Evolutionary conservation across 345 rosid species (phyloP).

Genomic region (Mangifera indica): DNA sequence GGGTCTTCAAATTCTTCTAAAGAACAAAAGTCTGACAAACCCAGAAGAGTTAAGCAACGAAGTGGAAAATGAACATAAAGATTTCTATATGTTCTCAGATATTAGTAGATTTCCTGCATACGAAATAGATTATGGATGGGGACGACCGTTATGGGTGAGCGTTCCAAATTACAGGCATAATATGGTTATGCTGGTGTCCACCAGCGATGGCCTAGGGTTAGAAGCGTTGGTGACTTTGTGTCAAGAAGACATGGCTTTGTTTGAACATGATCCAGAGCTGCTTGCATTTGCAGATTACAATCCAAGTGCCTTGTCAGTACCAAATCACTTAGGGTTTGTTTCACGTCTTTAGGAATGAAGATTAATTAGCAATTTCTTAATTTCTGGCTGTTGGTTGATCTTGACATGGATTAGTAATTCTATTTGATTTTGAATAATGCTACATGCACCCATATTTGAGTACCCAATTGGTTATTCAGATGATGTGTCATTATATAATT

Average conservation of each 20-base stretch:
- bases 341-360: too few relatives aligned
- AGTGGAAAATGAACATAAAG: conserved; percentile 21
- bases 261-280: conserved; percentile 16
- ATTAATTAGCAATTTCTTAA: too few relatives aligned
- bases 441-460: too few relatives aligned
- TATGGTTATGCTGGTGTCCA: too few relatives aligned
- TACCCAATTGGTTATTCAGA: too few relatives aligned
- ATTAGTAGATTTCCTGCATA: conserved; percentile 27
- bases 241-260: conserved; percentile 35
- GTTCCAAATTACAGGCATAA: conserved; percentile 6
- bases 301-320: too few relatives aligned
- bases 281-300: background rate
- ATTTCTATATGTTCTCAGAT: conserved; percentile 29
- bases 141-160: conserved; percentile 40
- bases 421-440: too few relatives aligned
- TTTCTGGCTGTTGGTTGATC: too few relatives aligned
- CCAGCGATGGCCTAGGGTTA: background rate
- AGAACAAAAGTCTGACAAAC: conserved; percentile 16
- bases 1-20: background rate
- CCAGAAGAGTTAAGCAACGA: conserved; percentile 21
- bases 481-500: too few relatives aligned
- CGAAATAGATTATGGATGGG: conserved; percentile 41
- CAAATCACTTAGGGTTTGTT: too few relatives aligned
- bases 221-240: conserved; percentile 37
- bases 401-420: too few relatives aligned